phyloP scores from a whole-genome alignment of 805 yeast genomes.

The Vanderwaltozyma verrucispora region DNA sequence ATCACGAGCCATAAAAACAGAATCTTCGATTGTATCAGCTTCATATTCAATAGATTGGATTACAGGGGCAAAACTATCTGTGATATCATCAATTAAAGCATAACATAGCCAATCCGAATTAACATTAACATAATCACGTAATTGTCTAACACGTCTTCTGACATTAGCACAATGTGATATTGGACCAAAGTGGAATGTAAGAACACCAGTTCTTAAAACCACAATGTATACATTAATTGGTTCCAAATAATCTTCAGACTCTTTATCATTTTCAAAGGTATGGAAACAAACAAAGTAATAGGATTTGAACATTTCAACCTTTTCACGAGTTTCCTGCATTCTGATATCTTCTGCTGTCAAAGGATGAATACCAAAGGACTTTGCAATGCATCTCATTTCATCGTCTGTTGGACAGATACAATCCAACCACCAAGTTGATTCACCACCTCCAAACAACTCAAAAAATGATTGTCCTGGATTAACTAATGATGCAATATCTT shows the following conservation, averaged over 20 bases:
- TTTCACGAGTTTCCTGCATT: slow-evolving; percentile 94
- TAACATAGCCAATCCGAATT: slow-evolving; percentile 77
- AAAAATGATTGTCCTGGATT: slow-evolving; percentile 54
- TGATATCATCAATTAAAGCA: slow-evolving; percentile 73
- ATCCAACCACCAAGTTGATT: slow-evolving; percentile 93
- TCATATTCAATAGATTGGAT: slow-evolving; percentile 69
- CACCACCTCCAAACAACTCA: slow-evolving; percentile 58
- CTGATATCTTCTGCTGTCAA: slow-evolving; percentile 95
- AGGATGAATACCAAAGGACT: slow-evolving; percentile 95
- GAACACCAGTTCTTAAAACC: slow-evolving; percentile 56
- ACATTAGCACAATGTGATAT: slow-evolving; percentile 63
- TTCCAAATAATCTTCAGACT: slow-evolving; percentile 70
- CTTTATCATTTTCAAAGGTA: slow-evolving; percentile 81
- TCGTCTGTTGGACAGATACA: slow-evolving; percentile 89
- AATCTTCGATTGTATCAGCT: slow-evolving; percentile 69
- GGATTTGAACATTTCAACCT: slow-evolving; percentile 81
- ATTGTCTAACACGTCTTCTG: slow-evolving; percentile 70
- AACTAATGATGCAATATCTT: slow-evolving; percentile 72
- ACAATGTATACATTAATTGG: slow-evolving; percentile 70
- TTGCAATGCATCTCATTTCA: slow-evolving; percentile 86
- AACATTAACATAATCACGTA: slow-evolving; percentile 67
- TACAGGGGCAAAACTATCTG: slow-evolving; percentile 77
- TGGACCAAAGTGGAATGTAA: slow-evolving; percentile 63
- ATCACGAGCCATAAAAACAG: slow-evolving; percentile 72
- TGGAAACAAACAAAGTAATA: slow-evolving; percentile 96